Conservation (phyloP, 75 land plant genomes). For the Pinus albicaulis region DNA sequence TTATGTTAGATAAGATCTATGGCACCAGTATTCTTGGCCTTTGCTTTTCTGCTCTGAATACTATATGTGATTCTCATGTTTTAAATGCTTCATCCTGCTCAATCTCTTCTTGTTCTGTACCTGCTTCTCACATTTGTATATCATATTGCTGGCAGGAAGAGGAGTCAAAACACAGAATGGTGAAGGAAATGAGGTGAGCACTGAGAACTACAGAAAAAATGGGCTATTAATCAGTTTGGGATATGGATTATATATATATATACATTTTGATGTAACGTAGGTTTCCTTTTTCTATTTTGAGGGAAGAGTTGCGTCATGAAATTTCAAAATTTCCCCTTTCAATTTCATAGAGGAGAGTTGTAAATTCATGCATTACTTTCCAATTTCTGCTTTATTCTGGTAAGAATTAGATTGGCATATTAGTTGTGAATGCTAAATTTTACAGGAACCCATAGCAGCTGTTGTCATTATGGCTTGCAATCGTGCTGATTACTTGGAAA, state of each 20-base stretch:
- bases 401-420: background rate
- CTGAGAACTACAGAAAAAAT: background rate
- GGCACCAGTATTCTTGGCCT: background rate
- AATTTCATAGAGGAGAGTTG: background rate
- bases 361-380: background rate
- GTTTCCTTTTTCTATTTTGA: background rate
- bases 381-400: background rate
- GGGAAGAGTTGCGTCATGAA: background rate
- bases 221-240: background rate
- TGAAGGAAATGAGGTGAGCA: slow-evolving; percentile 27
- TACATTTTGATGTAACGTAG: background rate
- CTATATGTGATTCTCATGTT: background rate
- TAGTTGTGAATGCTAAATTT: slow-evolving; percentile 4
- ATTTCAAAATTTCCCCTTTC: no score
- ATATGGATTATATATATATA: background rate
- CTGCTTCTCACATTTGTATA: background rate
- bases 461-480: slow-evolving; percentile 99
- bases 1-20: background rate
- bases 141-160: slow-evolving; percentile 28
- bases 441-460: slow-evolving; percentile 84
- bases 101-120: background rate
- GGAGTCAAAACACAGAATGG: slow-evolving; percentile 32
- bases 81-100: background rate
- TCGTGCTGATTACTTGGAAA: slow-evolving; percentile 95
- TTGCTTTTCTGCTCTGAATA: background rate